Conservation (phyloP, 192 early-diverging fungal species). For the Gaertneriomyces sp. region DNA sequence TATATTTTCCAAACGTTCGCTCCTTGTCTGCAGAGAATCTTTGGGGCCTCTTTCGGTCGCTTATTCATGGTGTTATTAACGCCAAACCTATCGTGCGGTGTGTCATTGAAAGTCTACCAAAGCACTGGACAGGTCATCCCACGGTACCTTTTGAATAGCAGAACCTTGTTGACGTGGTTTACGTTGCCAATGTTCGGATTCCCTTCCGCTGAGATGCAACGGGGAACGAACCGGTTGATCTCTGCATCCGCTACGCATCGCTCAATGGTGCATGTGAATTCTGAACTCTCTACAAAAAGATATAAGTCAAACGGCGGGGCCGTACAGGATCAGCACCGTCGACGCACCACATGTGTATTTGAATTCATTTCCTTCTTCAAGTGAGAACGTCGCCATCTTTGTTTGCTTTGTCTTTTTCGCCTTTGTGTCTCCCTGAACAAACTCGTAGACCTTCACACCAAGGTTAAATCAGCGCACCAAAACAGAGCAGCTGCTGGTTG, state of each 20-base stretch:
- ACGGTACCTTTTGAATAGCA: conserved; percentile 17
- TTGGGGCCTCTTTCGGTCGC: conserved; percentile 11
- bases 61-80: conserved; percentile 17
- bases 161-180: conserved; percentile 9
- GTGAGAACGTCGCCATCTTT: conserved; percentile 5
- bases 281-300: neutral
- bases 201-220: conserved; percentile 6
- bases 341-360: conserved; percentile 11
- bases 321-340: neutral
- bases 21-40: conserved; percentile 7
- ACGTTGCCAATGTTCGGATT: neutral
- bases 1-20: conserved; percentile 20
- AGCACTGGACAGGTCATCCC: neutral
- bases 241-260: conserved; percentile 2
- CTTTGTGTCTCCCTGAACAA: conserved; percentile 4
- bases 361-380: conserved; percentile 5
- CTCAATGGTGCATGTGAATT: conserved; percentile 4
- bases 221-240: conserved; percentile 6
- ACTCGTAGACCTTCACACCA: conserved; percentile 4
- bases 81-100: conserved; percentile 8
- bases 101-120: neutral
- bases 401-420: conserved; percentile 18
- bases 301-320: neutral
- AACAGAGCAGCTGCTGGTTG: neutral
- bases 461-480: neutral